Percentiles rank a stretch among this genome's conserved stretches.
Conservation (phyloP, 2,329 filamentous ascomycete species). For the Nannizziopsis arthrosporioides region DNA sequence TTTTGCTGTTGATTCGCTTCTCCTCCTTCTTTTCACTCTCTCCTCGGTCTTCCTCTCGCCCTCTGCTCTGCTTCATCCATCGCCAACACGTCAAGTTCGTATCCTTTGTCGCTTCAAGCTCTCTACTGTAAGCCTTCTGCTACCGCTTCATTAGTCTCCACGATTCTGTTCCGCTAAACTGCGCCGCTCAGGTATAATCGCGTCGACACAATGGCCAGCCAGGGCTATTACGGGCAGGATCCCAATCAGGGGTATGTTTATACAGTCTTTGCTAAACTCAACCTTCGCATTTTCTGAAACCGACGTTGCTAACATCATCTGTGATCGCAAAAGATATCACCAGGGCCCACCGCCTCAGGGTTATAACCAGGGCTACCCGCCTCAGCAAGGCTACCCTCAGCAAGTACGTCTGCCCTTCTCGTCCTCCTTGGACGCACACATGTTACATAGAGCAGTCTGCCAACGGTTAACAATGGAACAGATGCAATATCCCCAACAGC, state of each 20-base stretch:
- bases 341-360: conserved; percentile 22
- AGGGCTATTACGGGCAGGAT: conserved; percentile 27
- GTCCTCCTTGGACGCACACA: background rate
- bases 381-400: conserved; percentile 20
- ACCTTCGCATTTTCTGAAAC: background rate
- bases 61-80: conserved; percentile 13
- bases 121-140: conserved; percentile 18
- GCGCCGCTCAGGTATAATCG: background rate
- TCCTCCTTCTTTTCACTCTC: conserved; percentile 8
- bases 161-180: too few species aligned
- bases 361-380: conserved; percentile 19
- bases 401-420: conserved; percentile 19
- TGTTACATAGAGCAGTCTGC: background rate
- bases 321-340: conserved; percentile 5
- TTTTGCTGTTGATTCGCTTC: background rate
- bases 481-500: conserved; percentile 42
- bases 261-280: background rate
- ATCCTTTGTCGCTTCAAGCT: conserved; percentile 16
- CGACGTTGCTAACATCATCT: background rate
- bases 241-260: conserved; percentile 9
- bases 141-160: background rate
- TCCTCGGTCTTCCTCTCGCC: conserved; percentile 9
- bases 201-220: conserved; percentile 29
- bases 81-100: conserved; percentile 16
- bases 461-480: conserved; percentile 13